phyloP scores from a whole-genome alignment of 768 basidiomycete genomes.

The Tricholoma saponaceum region DNA sequence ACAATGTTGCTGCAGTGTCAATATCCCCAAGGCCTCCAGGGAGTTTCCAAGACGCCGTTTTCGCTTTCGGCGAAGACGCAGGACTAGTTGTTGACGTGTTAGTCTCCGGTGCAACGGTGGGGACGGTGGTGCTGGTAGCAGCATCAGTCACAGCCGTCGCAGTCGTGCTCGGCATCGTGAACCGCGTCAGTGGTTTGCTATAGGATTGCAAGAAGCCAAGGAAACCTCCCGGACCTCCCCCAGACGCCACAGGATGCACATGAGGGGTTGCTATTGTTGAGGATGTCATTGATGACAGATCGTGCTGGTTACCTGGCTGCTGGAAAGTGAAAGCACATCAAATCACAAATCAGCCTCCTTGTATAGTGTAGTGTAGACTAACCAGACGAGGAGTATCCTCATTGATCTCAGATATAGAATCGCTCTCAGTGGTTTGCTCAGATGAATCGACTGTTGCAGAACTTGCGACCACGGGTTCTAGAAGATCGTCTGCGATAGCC shows the following conservation, averaged over 20 bases:
- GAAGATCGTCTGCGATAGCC: slow-evolving; percentile 55
- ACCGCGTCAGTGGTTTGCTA: slow-evolving; percentile 53
- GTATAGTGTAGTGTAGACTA: slow-evolving; percentile 10
- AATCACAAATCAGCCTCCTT: neutral
- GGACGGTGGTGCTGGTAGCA: slow-evolving; percentile 9
- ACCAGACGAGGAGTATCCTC: slow-evolving; percentile 27
- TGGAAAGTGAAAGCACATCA: neutral
- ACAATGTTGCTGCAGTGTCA: slow-evolving; percentile 17
- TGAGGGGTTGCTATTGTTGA: slow-evolving; percentile 9
- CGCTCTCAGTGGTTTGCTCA: slow-evolving; percentile 12
- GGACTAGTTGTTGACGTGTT: slow-evolving; percentile 3
- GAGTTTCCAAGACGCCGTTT: slow-evolving; percentile 20
- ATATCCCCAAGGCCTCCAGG: slow-evolving; percentile 35
- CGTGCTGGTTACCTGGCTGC: slow-evolving; percentile 17
- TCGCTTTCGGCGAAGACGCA: slow-evolving; percentile 2
- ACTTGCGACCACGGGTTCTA: slow-evolving; percentile 35
- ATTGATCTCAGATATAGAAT: slow-evolving; percentile 13
- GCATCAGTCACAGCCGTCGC: slow-evolving; percentile 15
- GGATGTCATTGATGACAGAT: slow-evolving; percentile 7
- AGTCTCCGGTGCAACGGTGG: slow-evolving; percentile 14
- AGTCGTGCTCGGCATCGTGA: slow-evolving; percentile 31
- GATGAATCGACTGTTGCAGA: slow-evolving; percentile 17
- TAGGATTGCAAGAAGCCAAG: slow-evolving; percentile 60
- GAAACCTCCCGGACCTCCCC: slow-evolving; percentile 31
- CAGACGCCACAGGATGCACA: slow-evolving; percentile 18